Evolutionary conservation across 2,329 filamentous ascomycete genomes (phyloP), one percentile per base, ranked within the genome.

Genomic region (Achaetomium macrosporum): DNA sequence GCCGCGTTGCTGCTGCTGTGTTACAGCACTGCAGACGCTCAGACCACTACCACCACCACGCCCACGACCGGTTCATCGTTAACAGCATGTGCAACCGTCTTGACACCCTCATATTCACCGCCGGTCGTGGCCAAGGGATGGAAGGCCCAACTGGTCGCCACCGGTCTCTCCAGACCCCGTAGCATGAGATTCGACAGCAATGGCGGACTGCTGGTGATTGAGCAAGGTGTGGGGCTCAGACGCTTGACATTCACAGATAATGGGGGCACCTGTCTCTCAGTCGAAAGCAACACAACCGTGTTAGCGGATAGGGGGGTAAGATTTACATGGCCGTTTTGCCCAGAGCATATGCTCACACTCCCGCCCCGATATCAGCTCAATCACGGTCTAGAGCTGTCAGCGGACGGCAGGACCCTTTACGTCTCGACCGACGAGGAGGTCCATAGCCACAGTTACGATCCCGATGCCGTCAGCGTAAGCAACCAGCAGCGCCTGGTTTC

Each of bases 361-460:
- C 59, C 47, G 29, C 15, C 35, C 11, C 30, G 7, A 11, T 11
- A 3, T 31, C 11, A 80, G 75, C 68, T 82, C 16, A 81, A 78
- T 60, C 80, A 83, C 58, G 77, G 77, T 37, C 70, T 83, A 47
- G 74, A 78, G 29, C 62, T 83, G 17, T 78, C 76, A 0, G 63
- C 66, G 3, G 75, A 83, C 64, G 76, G 77, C 49, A 72, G 68
- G 39, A 80, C 73, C 2, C 64, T 83, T 49, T 82, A 79, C 60
- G 77, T 76, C 15, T 88, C 85, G 0, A 78, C 76, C 2, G 64
- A 74, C 6, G 72, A 78, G 44, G 71, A 73, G n/a, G 82, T 87
- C 33, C 84, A 75, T 63, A 71, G 79, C 2, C 90, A 84, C 81
- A 65, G 73, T 29, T 90, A 90, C 64, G 75, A 87, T 63, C 68